phyloP scores from a whole-genome alignment of 805 yeast species.

The Kregervanrija pseudodelftensis region DNA sequence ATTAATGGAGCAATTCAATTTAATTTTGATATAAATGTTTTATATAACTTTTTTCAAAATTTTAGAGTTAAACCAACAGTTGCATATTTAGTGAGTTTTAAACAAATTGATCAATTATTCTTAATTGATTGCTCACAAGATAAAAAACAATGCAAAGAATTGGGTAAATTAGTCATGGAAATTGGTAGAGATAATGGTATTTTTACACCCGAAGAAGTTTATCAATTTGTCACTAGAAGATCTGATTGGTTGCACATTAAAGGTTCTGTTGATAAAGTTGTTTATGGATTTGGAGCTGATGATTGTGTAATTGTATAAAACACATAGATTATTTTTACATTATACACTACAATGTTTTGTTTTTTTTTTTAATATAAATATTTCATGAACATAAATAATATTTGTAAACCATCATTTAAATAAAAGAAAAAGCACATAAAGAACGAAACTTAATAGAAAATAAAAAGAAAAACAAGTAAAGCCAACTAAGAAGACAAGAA shows the following conservation, averaged over 20 bases:
- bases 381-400: too few relatives aligned
- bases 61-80: constrained; percentile 61
- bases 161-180: constrained; percentile 80
- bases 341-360: neutral
- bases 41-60: constrained; percentile 62
- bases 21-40: constrained; percentile 73
- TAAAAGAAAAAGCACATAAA: too few relatives aligned
- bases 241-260: constrained; percentile 78
- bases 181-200: constrained; percentile 82
- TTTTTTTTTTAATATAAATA: neutral
- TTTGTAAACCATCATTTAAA: too few relatives aligned
- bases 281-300: constrained; percentile 81
- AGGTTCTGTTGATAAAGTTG: constrained; percentile 82
- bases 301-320: constrained; percentile 60
- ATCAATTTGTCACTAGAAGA: constrained; percentile 81
- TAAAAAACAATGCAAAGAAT: constrained; percentile 67
- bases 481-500: too few relatives aligned
- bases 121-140: constrained; percentile 50
- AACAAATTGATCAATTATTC: constrained; percentile 78
- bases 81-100: constrained; percentile 72
- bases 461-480: too few relatives aligned
- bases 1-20: constrained; percentile 76
- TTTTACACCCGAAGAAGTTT: constrained; percentile 88
- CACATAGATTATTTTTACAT: too few relatives aligned
- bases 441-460: too few relatives aligned